Evolutionary conservation across 441 rosid species (phyloP), one percentile per base, ranked within the genome.

Genomic region (Flueggea neowawraea): DNA sequence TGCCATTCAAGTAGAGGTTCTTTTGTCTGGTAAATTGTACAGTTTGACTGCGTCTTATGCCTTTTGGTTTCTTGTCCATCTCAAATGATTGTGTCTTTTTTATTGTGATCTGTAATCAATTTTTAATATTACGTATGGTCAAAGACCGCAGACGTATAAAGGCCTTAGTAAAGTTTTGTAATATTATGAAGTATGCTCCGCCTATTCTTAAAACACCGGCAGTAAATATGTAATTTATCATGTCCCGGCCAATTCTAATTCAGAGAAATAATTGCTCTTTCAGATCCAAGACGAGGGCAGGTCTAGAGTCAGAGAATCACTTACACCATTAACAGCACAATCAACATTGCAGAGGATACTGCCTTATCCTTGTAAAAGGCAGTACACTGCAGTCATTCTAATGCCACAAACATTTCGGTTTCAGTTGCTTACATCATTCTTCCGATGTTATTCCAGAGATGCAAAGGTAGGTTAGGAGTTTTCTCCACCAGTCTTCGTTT

Each of bases 281-380:
- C 77, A 93, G 98, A 62, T 81, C 71, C 89, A 84, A 65, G 98
- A 93, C 69, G 88, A 90, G 77, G 92, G 96, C 67, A 89, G 97
- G 48, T 55, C 75, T 32, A 79, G 68, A 68, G 84, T 90, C 68
- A 82, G 94, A 80, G 80, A 79, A 56, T 82, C 89, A 48, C 82
- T 93, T 50, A 48, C 90, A 13, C 84, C 85, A 47, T 55, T 68
- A 54, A 76, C 89, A 49, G 87, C 82, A 10, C 90, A 78, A 70
- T 78, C 63, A 13, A 84, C 90, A 36, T 69, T 93, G 66, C 87
- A 79, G 70, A 77, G 91, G 58, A 78, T 84, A 65, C 67, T 93
- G 64, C 97, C 97, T 28, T 77, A 73, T 71, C 96, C 97, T 39
- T 90, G 97, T 82, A 85, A 77, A 69, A 86, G 78, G 53, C 97